A percentile compares a stretch with the other conserved stretches of the same genome.
These are phyloP conservation scores for Omphalea diandra DNA, from an alignment of 441 rosid genomes.

Conservation along the genomic window DNA sequence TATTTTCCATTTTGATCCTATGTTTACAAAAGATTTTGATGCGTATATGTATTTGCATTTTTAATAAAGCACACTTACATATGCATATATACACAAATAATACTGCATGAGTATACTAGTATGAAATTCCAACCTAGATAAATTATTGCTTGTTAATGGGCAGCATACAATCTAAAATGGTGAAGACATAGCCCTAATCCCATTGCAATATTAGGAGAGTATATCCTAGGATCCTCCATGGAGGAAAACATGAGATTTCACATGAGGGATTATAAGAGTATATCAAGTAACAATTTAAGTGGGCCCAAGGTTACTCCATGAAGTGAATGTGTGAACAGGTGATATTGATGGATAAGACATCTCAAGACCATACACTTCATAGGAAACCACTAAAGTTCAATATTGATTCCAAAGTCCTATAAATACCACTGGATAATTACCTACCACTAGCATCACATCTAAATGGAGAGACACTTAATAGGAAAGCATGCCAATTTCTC, in stretches of 20 bases:
- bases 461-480: not conserved
- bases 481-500: not conserved
- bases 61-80: not conserved
- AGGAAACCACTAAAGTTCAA: not conserved
- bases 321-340: not conserved
- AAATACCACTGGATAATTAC: not conserved
- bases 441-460: not conserved
- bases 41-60: not conserved
- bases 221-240: not conserved
- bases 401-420: not conserved
- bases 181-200: not conserved
- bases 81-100: not conserved
- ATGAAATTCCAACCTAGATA: not conserved
- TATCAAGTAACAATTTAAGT: not conserved
- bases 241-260: not conserved
- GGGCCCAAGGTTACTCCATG: not conserved
- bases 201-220: not conserved
- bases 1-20: not conserved
- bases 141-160: not conserved
- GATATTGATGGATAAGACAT: not conserved
- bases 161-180: not conserved
- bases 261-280: not conserved
- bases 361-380: not conserved
- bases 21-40: not conserved
- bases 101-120: not conserved